Evolutionary conservation across 306 rosid genomes (phyloP).

Genomic region (Citrullus colocynthis): DNA sequence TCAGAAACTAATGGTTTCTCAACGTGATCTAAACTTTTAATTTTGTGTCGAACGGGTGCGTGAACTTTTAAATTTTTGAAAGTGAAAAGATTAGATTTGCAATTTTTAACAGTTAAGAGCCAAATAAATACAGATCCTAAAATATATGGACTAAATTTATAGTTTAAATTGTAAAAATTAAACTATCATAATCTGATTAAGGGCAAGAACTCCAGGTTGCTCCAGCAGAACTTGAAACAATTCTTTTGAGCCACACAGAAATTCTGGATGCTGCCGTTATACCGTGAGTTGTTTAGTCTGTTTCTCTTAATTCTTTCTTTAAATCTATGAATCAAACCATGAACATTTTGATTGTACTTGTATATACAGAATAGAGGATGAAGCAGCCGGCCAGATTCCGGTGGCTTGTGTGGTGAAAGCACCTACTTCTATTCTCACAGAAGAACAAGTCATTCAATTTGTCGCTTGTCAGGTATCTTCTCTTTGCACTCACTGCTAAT

Average conservation of each 20-base stretch:
- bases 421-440: slow-evolving; percentile 33
- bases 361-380: slow-evolving; percentile 56
- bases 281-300: slow-evolving; percentile 40
- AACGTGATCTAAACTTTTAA: too few relatives aligned
- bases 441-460: slow-evolving; percentile 66
- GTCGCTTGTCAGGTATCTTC: slow-evolving; percentile 59
- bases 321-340: too few relatives aligned
- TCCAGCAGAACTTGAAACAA: slow-evolving; percentile 85
- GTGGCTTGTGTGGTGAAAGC: slow-evolving; percentile 75
- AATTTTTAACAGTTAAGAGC: too few relatives aligned
- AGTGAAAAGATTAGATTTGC: too few relatives aligned
- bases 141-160: too few relatives aligned
- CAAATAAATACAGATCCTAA: too few relatives aligned
- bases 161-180: not conserved
- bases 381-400: slow-evolving; percentile 79
- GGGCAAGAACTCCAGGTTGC: slow-evolving; percentile 33
- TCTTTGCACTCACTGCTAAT: not conserved
- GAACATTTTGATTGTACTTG: not conserved
- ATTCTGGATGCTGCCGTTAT: slow-evolving; percentile 83
- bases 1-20: too few relatives aligned
- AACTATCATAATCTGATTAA: not conserved
- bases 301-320: too few relatives aligned
- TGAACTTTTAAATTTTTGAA: too few relatives aligned
- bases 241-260: slow-evolving; percentile 59
- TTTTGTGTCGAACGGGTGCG: too few relatives aligned